Base-by-base conservation (phyloP, 768 basidiomycete genomes). In the Lepiota brunneoincarnata region DNA sequence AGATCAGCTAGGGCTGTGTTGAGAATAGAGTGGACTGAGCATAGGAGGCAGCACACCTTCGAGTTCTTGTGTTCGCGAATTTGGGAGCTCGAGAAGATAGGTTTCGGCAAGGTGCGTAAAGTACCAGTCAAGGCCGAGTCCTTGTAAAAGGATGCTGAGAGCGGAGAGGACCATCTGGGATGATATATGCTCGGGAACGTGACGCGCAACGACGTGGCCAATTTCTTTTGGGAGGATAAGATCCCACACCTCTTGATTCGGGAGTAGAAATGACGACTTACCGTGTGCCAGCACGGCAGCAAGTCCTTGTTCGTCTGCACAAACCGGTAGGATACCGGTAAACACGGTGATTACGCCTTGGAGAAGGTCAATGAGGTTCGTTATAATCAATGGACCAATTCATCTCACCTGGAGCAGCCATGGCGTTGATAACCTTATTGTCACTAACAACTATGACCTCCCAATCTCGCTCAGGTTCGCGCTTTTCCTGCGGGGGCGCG, bases 241-340 rank as follows among this genome's bases (percentile, higher is more conserved):
- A 31, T n/a, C n/a, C n/a, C n/a, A n/a, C n/a, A n/a, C n/a, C n/a
- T n/a, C n/a, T n/a, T n/a, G n/a, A n/a, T n/a, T n/a, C n/a, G n/a
- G 1, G 11, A 15, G 15, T 34, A 23, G 10, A 44, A 24, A n/a
- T n/a, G 26, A 34, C 39, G 10, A 63, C 78, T 2, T 50, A 89
- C 93, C 92, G 66, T 97, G 94, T 0, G 89, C 82, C 2, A 98
- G 70, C 1, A 97, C 86, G 15, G 86, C 86, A 1, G 94, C 91
- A 0, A 98, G 72, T 0, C 91, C 92, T 61, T 88, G 80, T 59
- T 93, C 91, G 57, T 92, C 84, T 56, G 72, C 73, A 42, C 84
- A 86, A 5, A 94, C 71, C 0, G 89, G 91, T 3, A 97, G 67
- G 34, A 97, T 91, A 0, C 94, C 94, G 0, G 92, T 93, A 63